phyloP scores from a whole-genome alignment of 169 alveolate species.

The Cryptosporidium sp. region DNA sequence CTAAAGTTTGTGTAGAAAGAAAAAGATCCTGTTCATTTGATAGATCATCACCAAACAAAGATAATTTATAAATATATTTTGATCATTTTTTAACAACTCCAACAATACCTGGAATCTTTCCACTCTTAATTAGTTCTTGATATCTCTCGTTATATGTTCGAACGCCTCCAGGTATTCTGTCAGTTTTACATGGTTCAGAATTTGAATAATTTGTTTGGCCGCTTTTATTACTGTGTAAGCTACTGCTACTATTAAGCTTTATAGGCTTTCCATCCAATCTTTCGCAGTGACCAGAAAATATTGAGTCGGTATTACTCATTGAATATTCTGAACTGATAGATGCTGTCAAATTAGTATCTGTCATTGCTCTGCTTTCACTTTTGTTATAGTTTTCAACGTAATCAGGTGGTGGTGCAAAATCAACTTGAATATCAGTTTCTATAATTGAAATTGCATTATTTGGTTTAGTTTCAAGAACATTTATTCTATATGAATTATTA shows the following conservation, averaged over 20 bases:
- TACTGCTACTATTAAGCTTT: constrained; percentile 16
- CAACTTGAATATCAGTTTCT: constrained; percentile 95
- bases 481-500: constrained; percentile 88
- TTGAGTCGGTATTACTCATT: not conserved
- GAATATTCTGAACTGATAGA: constrained; percentile 47
- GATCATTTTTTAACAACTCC: constrained; percentile 56
- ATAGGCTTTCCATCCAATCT: constrained; percentile 68
- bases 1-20: not conserved
- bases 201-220: not conserved
- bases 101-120: constrained; percentile 82
- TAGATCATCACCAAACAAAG: constrained; percentile 50
- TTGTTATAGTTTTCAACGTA: constrained; percentile 28
- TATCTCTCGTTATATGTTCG: constrained; percentile 82
- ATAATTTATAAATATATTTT: not conserved
- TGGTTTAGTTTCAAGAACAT: constrained; percentile 91
- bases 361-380: constrained; percentile 21
- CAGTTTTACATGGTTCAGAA: constrained; percentile 47
- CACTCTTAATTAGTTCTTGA: constrained; percentile 81
- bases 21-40: constrained; percentile 64
- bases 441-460: constrained; percentile 91
- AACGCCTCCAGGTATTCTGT: constrained; percentile 63
- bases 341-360: constrained; percentile 14
- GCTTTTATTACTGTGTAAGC: not conserved
- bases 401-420: constrained; percentile 90
- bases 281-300: constrained; percentile 60